Conservation (phyloP, 306 rosid species). For the Inga oerstediana region DNA sequence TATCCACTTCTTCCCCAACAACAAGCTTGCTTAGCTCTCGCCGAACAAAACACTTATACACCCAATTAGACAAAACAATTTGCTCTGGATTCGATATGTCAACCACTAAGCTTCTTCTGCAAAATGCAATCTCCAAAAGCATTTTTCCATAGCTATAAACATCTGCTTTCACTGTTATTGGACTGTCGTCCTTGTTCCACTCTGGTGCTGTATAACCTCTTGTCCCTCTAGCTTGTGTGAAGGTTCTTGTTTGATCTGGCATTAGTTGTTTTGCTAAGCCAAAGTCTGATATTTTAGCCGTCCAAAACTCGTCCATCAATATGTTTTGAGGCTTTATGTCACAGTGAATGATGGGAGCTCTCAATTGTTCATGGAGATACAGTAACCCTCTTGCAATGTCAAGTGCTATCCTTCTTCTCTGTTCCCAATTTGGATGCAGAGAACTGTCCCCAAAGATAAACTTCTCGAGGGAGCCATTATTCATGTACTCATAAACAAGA, state of each 20-base stretch:
- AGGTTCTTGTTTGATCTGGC: slow-evolving; percentile 48
- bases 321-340: not conserved
- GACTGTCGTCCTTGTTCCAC: slow-evolving; percentile 40
- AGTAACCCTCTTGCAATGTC: slow-evolving; percentile 45
- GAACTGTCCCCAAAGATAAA: slow-evolving; percentile 30
- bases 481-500: slow-evolving; percentile 5
- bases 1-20: slow-evolving; percentile 28
- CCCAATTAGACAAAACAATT: slow-evolving; percentile 42
- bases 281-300: slow-evolving; percentile 48
- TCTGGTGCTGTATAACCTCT: slow-evolving; percentile 50
- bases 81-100: slow-evolving; percentile 30
- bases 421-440: slow-evolving; percentile 36
- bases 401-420: slow-evolving; percentile 38
- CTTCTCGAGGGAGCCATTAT: slow-evolving; percentile 44
- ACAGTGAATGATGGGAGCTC: slow-evolving; percentile 11
- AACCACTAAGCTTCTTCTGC: not conserved
- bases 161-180: slow-evolving; percentile 48
- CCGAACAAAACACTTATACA: slow-evolving; percentile 33
- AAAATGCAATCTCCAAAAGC: slow-evolving; percentile 39
- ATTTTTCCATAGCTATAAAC: slow-evolving; percentile 46
- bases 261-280: slow-evolving; percentile 45
- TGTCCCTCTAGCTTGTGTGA: slow-evolving; percentile 45
- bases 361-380: slow-evolving; percentile 51
- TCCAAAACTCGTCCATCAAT: slow-evolving; percentile 48
- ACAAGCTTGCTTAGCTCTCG: slow-evolving; percentile 36